Base-by-base conservation (phyloP, 768 basidiomycete genomes). In the Mycena crocata region DNA sequence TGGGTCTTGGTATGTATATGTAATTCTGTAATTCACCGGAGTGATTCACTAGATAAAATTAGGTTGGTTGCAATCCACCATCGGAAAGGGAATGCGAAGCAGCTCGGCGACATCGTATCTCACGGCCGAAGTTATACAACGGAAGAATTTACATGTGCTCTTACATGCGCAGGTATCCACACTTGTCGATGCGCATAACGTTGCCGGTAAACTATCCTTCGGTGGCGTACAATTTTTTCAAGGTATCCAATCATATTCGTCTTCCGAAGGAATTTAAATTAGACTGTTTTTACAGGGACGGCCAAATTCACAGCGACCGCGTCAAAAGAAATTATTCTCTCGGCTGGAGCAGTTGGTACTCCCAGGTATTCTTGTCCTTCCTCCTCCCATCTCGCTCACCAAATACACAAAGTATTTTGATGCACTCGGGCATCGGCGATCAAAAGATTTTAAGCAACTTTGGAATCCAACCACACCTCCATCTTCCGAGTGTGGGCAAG, bases 1-100 rank as follows among this genome's bases (percentile, higher is more conserved):
- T 76, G 2, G 77, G 77, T 30, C 23, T 76, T 26, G 74, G 74
- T 76, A 24, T 21, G 67, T 39, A 7, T 5, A 24, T 30, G 28
- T 48, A 7, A 9, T 23, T 13, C 51, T 0, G 12, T 52, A 34
- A 35, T n/a, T 7, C 14, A 6, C 17, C 2, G 23, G 10, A 34
- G 5, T 21, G 24, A 1, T 21, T n/a, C 9, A 3, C 23, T 12
- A 2, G 15, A n/a, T n/a, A 51, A 51, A 34, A 14, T 14, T 24
- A 26, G 76, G 76, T 14, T 78, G 75, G 75, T 45, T 69, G 8
- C 75, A 75, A 37, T 55, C 60, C 1, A 71, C 74, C 15, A 72
- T 78, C 39, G 67, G 62, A 3, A 58, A 65, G 23, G 74, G 77
- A 30, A 64, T 31, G 17, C 73, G 78, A 13, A 59, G 57, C 24